These are phyloP conservation scores for Stevia rebaudiana DNA, from an alignment of 140 eudicot genomes.

Conservation along the genomic window DNA sequence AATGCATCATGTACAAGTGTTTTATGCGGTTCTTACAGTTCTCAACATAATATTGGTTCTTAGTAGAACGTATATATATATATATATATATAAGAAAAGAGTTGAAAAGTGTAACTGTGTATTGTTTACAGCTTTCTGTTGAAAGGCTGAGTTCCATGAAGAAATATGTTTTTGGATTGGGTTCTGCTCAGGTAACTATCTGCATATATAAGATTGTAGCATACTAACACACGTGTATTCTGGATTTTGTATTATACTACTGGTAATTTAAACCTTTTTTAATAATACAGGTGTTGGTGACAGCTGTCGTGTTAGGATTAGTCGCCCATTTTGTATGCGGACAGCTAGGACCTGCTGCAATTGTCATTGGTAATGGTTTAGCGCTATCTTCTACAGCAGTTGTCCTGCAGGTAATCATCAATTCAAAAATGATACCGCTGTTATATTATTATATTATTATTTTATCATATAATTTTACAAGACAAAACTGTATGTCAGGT, in stretches of 20 bases:
- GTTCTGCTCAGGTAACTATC: slow-evolving; percentile 95
- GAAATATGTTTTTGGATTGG: slow-evolving; percentile 97
- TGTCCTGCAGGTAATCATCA: slow-evolving; percentile 81
- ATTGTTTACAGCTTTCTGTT: slow-evolving; percentile 83
- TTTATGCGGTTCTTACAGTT: too few species aligned
- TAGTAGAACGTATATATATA: too few species aligned
- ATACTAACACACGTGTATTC: not conserved
- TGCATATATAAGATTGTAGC: slow-evolving; percentile 10
- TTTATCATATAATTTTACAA: slow-evolving; percentile 2
- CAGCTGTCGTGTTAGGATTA: slow-evolving; percentile 79
- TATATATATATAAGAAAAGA: slow-evolving; percentile 8
- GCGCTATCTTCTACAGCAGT: slow-evolving; percentile 98
- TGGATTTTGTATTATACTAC: slow-evolving; percentile 7
- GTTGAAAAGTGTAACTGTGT: slow-evolving; percentile 17
- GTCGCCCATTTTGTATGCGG: slow-evolving; percentile 69
- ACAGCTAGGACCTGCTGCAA: slow-evolving; percentile 92
- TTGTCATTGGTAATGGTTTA: slow-evolving; percentile 94
- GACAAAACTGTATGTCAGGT: slow-evolving; percentile 19
- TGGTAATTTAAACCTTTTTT: slow-evolving; percentile 5
- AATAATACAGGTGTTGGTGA: slow-evolving; percentile 63
- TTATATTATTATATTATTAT: not conserved
- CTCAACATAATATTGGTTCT: too few species aligned
- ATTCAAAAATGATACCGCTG: not conserved
- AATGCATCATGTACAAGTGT: too few species aligned
- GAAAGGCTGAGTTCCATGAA: slow-evolving; percentile 99